A percentile compares a stretch with the other conserved stretches of the same genome.
phyloP scores from a whole-genome alignment of 345 rosid species.

The Eucalyptus victrix region DNA sequence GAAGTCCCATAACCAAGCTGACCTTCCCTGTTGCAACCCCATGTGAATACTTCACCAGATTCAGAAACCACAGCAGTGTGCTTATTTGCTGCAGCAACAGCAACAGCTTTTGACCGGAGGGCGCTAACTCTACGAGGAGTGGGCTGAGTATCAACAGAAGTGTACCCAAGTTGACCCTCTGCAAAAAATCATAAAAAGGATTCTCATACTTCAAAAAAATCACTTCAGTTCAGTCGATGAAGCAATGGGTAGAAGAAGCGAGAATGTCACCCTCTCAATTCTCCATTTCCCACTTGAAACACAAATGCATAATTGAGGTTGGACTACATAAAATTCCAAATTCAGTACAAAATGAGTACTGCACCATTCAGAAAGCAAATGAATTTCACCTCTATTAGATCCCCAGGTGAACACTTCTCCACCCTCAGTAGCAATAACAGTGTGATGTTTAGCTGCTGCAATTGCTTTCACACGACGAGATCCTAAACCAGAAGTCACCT shows the following conservation, averaged over 20 bases:
- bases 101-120: constrained; percentile 56
- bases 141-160: constrained; percentile 93
- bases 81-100: constrained; percentile 95
- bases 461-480: constrained; percentile 78
- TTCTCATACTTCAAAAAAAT: neutral
- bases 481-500: constrained; percentile 75
- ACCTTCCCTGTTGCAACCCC: constrained; percentile 98
- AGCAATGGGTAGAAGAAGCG: neutral
- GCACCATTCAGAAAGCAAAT: neutral
- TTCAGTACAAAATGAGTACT: neutral
- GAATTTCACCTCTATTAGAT: constrained; percentile 79
- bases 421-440: constrained; percentile 80
- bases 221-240: neutral
- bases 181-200: neutral
- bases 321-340: neutral
- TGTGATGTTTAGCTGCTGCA: constrained; percentile 98
- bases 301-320: neutral
- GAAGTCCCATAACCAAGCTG: constrained; percentile 99
- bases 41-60: constrained; percentile 88
- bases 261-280: neutral
- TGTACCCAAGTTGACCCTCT: constrained; percentile 99
- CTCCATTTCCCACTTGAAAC: neutral
- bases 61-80: constrained; percentile 92
- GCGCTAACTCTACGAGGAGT: constrained; percentile 92
- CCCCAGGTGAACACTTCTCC: constrained; percentile 98